Evolutionary conservation across 202 grass and related monocot species (phyloP), one percentile per base, ranked within the genome.

Genomic region (Carex arenaria): DNA sequence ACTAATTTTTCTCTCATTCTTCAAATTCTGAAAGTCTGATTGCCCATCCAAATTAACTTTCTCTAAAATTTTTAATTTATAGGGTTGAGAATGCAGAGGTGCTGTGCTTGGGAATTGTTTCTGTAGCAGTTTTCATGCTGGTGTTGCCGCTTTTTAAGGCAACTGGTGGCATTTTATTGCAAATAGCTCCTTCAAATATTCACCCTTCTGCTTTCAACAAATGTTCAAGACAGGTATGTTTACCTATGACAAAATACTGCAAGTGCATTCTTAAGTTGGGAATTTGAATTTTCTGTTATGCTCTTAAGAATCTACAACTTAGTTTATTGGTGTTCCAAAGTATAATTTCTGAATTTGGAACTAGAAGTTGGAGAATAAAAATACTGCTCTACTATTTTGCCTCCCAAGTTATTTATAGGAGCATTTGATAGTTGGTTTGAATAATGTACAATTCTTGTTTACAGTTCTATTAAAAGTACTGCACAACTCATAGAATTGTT

Each of bases 71-170:
- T 82, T 53, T 17, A 28, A 32, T 82, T 26, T 53, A 34, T 60
- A 95, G 95, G 91, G 83, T 98, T 79, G 95, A 98, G 86, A 98
- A 95, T 89, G 95, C 95, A 51, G 95, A 98, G 82, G 90, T 95
- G 47, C 32, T 93, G 61, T 98, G 95, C 83, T 81, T 95, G 80
- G 95, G 95, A 36, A 94, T 98, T 31, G 95, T 98, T 86, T 98
- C 95, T 5, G 88, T 91, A 23, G 87, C 91, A 65, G 85, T 98
- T 59, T 98, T 95, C 64, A 92, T 98, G 92, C 90, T 98, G 53
- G 95, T 95, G 70, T 81, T 95, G 87, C 95, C 95, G 19, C 78
- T 98, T 32, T 98, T 98, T 87, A 98, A 93, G 88, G 88, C 92
- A 61, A 89, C 84, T 28, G 92, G 92, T 17, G 90, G 85, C 72